These are phyloP conservation scores for Fraxinus floribunda DNA, from an alignment of 305 asterid genomes.

Conservation along the genomic window DNA sequence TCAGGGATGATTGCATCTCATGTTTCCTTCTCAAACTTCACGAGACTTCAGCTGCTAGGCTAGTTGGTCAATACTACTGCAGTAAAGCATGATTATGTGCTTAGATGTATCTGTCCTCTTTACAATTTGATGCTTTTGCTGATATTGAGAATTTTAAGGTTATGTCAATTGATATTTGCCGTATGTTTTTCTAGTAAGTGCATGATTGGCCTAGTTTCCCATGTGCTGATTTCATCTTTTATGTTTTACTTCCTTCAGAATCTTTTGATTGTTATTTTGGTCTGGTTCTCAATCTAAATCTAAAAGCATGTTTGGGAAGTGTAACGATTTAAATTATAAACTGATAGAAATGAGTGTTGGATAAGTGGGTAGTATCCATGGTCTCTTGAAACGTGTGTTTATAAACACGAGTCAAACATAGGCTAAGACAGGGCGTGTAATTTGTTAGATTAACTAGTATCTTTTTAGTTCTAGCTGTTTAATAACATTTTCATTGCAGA, in stretches of 20 bases:
- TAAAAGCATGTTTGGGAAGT: neutral
- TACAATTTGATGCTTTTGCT: neutral
- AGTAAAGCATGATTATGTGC: neutral
- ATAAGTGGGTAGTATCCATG: neutral
- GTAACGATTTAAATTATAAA: neutral
- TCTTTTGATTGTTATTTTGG: neutral
- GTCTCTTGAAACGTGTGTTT: neutral
- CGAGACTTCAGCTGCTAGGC: neutral
- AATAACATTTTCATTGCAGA: conserved; percentile 48
- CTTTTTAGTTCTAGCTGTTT: conserved; percentile 21
- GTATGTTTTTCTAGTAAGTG: neutral
- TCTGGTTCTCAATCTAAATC: neutral
- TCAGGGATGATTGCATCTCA: neutral
- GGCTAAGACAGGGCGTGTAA: neutral
- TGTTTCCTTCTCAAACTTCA: neutral
- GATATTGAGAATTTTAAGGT: neutral
- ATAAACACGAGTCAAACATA: neutral
- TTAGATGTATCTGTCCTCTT: neutral
- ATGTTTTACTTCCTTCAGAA: neutral
- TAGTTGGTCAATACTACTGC: neutral
- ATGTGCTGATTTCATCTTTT: conserved; percentile 11
- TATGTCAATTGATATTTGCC: neutral
- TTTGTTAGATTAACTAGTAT: conserved; percentile 16
- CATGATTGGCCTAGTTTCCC: conserved; percentile 1
- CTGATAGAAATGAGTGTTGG: neutral